Percentiles rank a stretch among this genome's conserved stretches.
Conservation (phyloP, 1,139 yeast species). For the Petasospora fabianii region DNA sequence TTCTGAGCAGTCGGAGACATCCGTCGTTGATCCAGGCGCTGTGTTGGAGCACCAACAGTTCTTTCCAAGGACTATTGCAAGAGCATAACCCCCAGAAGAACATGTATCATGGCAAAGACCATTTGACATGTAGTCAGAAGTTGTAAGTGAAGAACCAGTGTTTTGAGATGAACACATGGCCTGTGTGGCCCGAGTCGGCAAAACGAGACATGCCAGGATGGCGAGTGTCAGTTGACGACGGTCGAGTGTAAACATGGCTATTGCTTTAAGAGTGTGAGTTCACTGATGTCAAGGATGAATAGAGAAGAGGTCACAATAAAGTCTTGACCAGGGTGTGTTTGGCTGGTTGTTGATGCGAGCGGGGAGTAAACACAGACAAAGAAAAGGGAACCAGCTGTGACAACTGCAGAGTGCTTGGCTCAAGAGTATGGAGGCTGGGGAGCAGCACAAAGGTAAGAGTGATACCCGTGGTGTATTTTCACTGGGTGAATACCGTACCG, state of each 20-base stretch:
- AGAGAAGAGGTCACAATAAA: too few relatives aligned
- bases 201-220: neutral
- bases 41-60: constrained; percentile 34
- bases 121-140: constrained; percentile 19
- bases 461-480: too few relatives aligned
- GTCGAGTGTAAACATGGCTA: neutral
- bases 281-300: too few relatives aligned
- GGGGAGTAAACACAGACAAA: too few relatives aligned
- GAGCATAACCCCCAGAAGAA: constrained; percentile 21
- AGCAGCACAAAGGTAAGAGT: too few relatives aligned
- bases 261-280: too few relatives aligned
- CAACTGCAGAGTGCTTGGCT: too few relatives aligned
- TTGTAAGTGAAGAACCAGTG: constrained; percentile 25
- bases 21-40: constrained; percentile 24
- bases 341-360: too few relatives aligned
- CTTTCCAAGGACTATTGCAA: constrained; percentile 29
- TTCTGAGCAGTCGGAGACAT: constrained; percentile 19
- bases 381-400: too few relatives aligned
- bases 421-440: too few relatives aligned
- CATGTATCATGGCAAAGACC: constrained; percentile 32
- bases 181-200: constrained; percentile 6
- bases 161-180: constrained; percentile 30
- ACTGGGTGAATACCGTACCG: too few relatives aligned
- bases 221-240: neutral
- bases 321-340: too few relatives aligned